Evolutionary conservation across 768 basidiomycete genomes (phyloP), one percentile per base, ranked within the genome.

Genomic region (Trametes villosa): DNA sequence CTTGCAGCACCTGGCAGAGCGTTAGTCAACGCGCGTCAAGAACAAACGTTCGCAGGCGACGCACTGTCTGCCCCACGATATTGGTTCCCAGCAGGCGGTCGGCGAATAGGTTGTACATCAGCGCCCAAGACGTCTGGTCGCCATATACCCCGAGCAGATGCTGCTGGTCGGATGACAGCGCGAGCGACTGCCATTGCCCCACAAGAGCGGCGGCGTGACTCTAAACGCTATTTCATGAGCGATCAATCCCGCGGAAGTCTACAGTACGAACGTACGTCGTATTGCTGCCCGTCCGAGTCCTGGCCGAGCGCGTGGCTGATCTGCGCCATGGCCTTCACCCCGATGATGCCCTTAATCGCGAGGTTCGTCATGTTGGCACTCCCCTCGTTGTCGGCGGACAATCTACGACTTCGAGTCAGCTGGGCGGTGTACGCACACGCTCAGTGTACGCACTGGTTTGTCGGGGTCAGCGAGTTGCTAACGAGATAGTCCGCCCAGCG

Each of bases 401-500:
- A 8, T 31, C 66, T 67, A 50, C 3, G 13, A 4, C 8, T 38
- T 5, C 3, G 15, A 9, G 2, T 18, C 20, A 15, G 15, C 22
- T 9, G 22, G 8, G 22, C 27, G 17, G 15, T 12, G 27, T 22
- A 12, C 9, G 29, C 9, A 7, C 9, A 17, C 3, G 5, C 1
- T 6, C 5, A n/a, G 24, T 26, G 22, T 17, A 53, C 47, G 48
- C 47, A 59, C 64, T 65, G 60, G 24, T 56, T 57, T 7, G n/a
- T 41, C 9, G 60, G 53, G 18, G 60, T 64, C 34, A 59, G 27
- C 2, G 63, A 47, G 26, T 68, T 66, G 49, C 60, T 42, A 9
- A 68, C 65, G 9, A 69, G 62, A 53, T 71, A 69, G 53, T 68
- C 54, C 6, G 66, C 63, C 70, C 70, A 70, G 2, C 45, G 60